These are phyloP conservation scores for Hypoxylon sp. DNA, from an alignment of 2,329 filamentous ascomycete species.

Conservation along the genomic window DNA sequence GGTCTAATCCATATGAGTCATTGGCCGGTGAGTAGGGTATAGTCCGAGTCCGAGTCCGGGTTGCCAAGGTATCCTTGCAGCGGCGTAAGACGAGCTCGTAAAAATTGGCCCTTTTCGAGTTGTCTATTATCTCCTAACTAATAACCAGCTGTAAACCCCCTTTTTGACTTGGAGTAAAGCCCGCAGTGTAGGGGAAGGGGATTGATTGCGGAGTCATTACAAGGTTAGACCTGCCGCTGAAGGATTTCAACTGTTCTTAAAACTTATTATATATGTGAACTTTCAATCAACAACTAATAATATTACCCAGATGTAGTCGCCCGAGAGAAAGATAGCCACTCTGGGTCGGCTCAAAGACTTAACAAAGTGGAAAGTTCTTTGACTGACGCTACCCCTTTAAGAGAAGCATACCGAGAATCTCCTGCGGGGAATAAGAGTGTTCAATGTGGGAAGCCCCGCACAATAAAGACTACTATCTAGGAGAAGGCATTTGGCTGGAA, in stretches of 20 bases:
- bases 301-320: neutral
- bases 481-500: neutral
- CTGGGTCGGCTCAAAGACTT: too few species aligned
- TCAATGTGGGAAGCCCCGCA: constrained; percentile 1
- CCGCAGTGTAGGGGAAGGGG: neutral
- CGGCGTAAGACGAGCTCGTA: neutral
- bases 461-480: neutral
- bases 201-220: neutral
- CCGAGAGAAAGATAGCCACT: neutral
- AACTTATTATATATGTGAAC: neutral
- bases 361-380: too few species aligned
- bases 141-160: neutral
- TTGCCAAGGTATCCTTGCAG: constrained; percentile 6
- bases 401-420: constrained; percentile 9
- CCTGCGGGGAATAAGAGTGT: constrained; percentile 1
- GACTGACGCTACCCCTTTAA: neutral
- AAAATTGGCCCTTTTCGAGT: neutral
- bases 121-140: neutral
- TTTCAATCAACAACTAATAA: neutral
- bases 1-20: constrained; percentile 8
- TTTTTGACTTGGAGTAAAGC: neutral
- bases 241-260: too few species aligned
- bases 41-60: constrained; percentile 2
- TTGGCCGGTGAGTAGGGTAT: neutral
- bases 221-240: neutral